Evolutionary conservation across 495 filamentous ascomycete species (phyloP), one percentile per base, ranked within the genome.

Genomic region (Penicillium riverlandense): DNA sequence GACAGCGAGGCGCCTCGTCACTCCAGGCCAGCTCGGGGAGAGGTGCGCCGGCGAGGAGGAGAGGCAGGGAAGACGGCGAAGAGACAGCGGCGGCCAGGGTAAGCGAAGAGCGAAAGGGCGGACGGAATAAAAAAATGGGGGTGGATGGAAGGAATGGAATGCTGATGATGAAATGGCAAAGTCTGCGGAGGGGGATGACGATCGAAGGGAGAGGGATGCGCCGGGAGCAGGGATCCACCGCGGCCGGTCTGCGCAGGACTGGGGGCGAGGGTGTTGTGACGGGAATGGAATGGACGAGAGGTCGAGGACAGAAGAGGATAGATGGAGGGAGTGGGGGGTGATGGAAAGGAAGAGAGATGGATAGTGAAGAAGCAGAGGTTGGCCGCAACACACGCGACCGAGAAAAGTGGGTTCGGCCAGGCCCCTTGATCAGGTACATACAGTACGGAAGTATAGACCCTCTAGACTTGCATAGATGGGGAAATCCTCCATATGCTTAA

Each of bases 1-100:
- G 50, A 46, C 45, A 56, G 61, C 48, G 55, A 52, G 54, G 61
- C 58, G 54, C 53, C 61, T 65, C 65, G 64, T 63, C 64, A 69
- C 63, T 65, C 66, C 62, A 55, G 65, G 57, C 62, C 57, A 34
- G 32, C 54, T 61, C 65, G 52, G 51, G 52, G 52, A 65, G 52
- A 56, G 59, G 55, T 55, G 63, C 49, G 56, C 62, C 62, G 59
- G 58, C 58, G 62, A 57, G 22, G 61, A 52, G 52, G 60, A 62
- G 57, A 59, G 58, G 53, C 56, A 41, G 39, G 31, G 32, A 47
- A 47, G 38, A 52, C 41, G 43, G 40, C 43, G 54, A 53, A 42
- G 34, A 45, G 48, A 50, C 40, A 37, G 43, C 47, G 41, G 46
- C 13, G 40, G 36, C 29, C 27, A 34, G 13, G 30, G 31, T 12